These are phyloP conservation scores for Lachancea lanzarotensis DNA, from an alignment of 805 yeast genomes.

Conservation along the genomic window DNA sequence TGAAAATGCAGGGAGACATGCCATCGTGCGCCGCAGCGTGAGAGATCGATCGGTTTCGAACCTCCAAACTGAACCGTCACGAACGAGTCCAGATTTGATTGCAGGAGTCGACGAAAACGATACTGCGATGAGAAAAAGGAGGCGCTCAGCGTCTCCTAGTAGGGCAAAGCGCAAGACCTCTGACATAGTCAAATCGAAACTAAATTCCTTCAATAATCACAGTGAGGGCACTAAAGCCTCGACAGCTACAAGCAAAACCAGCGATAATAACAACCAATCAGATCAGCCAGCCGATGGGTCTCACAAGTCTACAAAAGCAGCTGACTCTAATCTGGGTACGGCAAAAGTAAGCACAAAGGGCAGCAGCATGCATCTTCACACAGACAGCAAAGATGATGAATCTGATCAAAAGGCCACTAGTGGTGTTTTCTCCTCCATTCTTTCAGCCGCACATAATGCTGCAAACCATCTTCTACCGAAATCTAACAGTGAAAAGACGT, in stretches of 20 bases:
- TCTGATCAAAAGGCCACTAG: conserved; percentile 1
- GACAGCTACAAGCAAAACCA: background rate
- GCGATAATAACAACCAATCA: background rate
- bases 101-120: background rate
- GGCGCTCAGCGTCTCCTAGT: background rate
- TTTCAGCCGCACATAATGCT: conserved; percentile 45
- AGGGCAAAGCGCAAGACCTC: background rate
- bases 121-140: conserved; percentile 16
- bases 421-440: conserved; percentile 40
- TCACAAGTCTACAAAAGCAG: background rate
- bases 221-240: background rate
- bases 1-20: conserved; percentile 5
- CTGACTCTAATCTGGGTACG: background rate
- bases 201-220: background rate
- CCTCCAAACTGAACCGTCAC: background rate
- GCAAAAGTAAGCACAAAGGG: conserved; percentile 1
- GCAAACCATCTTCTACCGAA: conserved; percentile 25
- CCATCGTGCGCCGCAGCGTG: conserved; percentile 3
- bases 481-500: conserved; percentile 1
- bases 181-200: conserved; percentile 2
- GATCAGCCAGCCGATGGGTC: background rate
- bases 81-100: background rate
- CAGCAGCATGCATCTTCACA: background rate
- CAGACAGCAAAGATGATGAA: background rate
- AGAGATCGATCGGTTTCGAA: conserved; percentile 6